Conservation (phyloP, 2,329 filamentous ascomycete genomes). For the Coleophoma crateriformis region DNA sequence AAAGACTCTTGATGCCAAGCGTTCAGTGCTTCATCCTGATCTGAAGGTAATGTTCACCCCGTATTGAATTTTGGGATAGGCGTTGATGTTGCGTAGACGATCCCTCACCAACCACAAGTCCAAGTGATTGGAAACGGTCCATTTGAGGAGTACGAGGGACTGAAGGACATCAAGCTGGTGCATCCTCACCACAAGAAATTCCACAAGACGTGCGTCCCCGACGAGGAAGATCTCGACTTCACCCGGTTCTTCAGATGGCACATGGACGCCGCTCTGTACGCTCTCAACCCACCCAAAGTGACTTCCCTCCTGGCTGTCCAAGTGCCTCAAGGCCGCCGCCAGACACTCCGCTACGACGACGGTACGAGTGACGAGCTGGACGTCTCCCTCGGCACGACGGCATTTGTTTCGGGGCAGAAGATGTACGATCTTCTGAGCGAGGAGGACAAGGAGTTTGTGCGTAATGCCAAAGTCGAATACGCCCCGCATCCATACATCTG, state of each 20-base stretch:
- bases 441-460: constrained; percentile 61
- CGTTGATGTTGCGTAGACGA: constrained; percentile 47
- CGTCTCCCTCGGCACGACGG: constrained; percentile 70
- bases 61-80: too few relatives aligned
- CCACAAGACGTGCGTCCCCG: constrained; percentile 59
- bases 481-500: constrained; percentile 77
- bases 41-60: not conserved
- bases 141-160: constrained; percentile 63
- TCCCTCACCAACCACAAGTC: constrained; percentile 74
- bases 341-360: constrained; percentile 70
- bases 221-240: constrained; percentile 50
- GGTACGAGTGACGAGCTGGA: constrained; percentile 58
- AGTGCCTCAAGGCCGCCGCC: constrained; percentile 60
- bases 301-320: constrained; percentile 70
- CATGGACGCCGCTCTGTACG: constrained; percentile 74
- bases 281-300: constrained; percentile 66
- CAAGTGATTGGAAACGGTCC: constrained; percentile 76
- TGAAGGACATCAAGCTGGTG: constrained; percentile 60
- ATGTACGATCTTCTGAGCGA: constrained; percentile 65
- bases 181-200: constrained; percentile 78
- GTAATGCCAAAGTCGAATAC: constrained; percentile 65
- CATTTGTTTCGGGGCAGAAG: constrained; percentile 65
- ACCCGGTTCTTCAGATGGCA: constrained; percentile 73
- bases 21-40: constrained; percentile 47
- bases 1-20: constrained; percentile 64